Percentiles rank a stretch among this genome's conserved stretches.
Evolutionary conservation across 1,139 yeast species (phyloP).

Genomic region (Debaryomycetaceae sp.): DNA sequence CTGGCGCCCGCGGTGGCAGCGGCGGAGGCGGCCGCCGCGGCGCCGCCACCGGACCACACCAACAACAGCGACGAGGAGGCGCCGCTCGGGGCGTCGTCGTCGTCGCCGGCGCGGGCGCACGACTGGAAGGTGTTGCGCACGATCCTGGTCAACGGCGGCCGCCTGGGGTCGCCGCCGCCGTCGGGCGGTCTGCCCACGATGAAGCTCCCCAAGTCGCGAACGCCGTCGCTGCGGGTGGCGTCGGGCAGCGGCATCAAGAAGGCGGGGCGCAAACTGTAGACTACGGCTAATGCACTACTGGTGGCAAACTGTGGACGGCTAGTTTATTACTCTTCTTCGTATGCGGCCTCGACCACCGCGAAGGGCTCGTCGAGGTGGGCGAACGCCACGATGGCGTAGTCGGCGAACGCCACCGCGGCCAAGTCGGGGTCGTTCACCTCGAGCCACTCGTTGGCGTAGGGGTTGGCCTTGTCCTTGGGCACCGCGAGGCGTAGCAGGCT

Average conservation of each 20-base stretch:
- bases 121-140: slow-evolving; percentile 43
- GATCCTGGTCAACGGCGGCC: slow-evolving; percentile 32
- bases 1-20: slow-evolving; percentile 6
- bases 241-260: slow-evolving; percentile 19
- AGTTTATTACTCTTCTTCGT: slow-evolving; percentile 24
- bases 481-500: no score
- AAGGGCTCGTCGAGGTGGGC: slow-evolving; percentile 35
- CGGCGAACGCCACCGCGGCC: slow-evolving; percentile 26
- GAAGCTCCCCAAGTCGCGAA: slow-evolving; percentile 32
- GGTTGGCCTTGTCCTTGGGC: slow-evolving; percentile 37
- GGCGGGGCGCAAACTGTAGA: slow-evolving; percentile 5
- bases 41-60: slow-evolving; percentile 6
- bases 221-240: slow-evolving; percentile 21
- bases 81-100: background rate
- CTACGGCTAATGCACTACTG: slow-evolving; percentile 7
- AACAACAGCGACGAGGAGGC: slow-evolving; percentile 16
- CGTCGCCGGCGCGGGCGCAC: no score
- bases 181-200: slow-evolving; percentile 19
- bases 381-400: slow-evolving; percentile 41
- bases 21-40: background rate
- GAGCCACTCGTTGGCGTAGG: slow-evolving; percentile 40
- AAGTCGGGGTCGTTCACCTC: slow-evolving; percentile 26
- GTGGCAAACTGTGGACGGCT: slow-evolving; percentile 3
- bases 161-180: slow-evolving; percentile 33
- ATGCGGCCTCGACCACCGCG: slow-evolving; percentile 37